Base-by-base conservation (phyloP, 192 early-diverging fungal genomes). In the Paraglomus occultum region DNA sequence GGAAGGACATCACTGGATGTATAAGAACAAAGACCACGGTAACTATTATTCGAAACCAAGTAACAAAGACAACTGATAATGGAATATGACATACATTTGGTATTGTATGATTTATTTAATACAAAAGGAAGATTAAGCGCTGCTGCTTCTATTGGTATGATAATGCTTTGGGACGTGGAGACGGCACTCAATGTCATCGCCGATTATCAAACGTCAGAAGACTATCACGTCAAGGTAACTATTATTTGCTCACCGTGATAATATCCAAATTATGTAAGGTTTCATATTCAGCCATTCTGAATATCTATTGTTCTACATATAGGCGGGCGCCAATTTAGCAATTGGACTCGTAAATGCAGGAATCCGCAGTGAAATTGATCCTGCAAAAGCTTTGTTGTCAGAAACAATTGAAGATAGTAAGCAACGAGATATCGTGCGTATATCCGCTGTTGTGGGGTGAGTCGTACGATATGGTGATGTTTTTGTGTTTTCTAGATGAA, bases 1-100 rank as follows among this genome's bases (percentile, higher is more conserved):
- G 40, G 90, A 91, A 42, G 88, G 89, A 6, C 88, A 82, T 64
- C 79, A 80, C 3, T 98, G 97, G 96, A 94, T 98, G 68, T 96
- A 91, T 85, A 97, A 96, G 80, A 98, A 97, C 84, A 99, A 99
- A 82, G 97, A 98, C 49, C 84, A 94, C 64, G 93, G 90, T 79
- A 59, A 59, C 17, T n/a, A 40, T 31, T 46, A 31, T 31, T 31
- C 31, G 31, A 31, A 31, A 31, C 31, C 31, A 67, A 20, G 69
- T 47, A 23, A 42, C 9, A 18, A 60, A n/a, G 47, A 71, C 4
- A 45, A 2, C 11, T 51, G 38, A 6, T 57, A 55, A 12, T n/a
- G 38, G 14, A 1, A 44, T 45, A 12, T n/a, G 20, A 20, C 10
- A 45, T 62, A 8, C n/a, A 44, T 39, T 61, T 45, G 11, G 12